A percentile compares a stretch with the other conserved stretches of the same genome.
Conservation (phyloP, 2,329 filamentous ascomycete species). For the Chaetomiaceae sp. region DNA sequence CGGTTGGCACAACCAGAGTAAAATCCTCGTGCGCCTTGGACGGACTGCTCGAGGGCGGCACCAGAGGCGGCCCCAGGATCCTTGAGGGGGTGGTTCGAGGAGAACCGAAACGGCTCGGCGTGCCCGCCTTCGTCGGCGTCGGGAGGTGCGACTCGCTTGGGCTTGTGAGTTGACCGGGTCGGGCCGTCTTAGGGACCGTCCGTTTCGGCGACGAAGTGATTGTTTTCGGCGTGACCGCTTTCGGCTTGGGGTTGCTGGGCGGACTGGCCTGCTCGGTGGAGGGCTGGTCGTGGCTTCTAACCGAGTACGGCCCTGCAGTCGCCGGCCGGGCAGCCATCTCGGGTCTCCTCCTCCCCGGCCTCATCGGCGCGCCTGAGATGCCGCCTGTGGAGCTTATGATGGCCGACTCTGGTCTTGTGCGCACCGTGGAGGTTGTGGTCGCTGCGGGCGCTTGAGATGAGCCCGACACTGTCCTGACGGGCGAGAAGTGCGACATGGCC, state of each 20-base stretch:
- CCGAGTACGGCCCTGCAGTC: slow-evolving; percentile 62
- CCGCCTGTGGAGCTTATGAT: slow-evolving; percentile 49
- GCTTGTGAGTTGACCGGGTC: slow-evolving; percentile 45
- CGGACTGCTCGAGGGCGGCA: slow-evolving; percentile 37
- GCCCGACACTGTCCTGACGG: slow-evolving; percentile 41
- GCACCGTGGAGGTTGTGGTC: slow-evolving; percentile 34
- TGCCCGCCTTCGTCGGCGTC: slow-evolving; percentile 40
- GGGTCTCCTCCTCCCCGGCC: slow-evolving; percentile 54
- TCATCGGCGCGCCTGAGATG: slow-evolving; percentile 60
- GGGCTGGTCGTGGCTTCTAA: slow-evolving; percentile 48
- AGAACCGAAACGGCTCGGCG: slow-evolving; percentile 36
- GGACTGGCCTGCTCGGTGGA: slow-evolving; percentile 44
- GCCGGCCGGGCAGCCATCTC: slow-evolving; percentile 57
- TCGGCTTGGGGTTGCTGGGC: slow-evolving; percentile 41
- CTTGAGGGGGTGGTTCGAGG: slow-evolving; percentile 37
- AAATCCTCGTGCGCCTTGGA: slow-evolving; percentile 49
- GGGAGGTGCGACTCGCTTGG: slow-evolving; percentile 48
- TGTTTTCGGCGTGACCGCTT: slow-evolving; percentile 46
- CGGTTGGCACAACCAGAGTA: slow-evolving; percentile 47
- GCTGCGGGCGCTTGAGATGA: slow-evolving; percentile 35
- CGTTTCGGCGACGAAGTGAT: slow-evolving; percentile 51
- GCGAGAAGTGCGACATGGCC: slow-evolving; percentile 59
- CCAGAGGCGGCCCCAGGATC: slow-evolving; percentile 18
- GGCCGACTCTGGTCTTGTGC: slow-evolving; percentile 41
- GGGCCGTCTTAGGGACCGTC: slow-evolving; percentile 39